phyloP scores from a whole-genome alignment of 306 rosid genomes.

The Alnus rubra region DNA sequence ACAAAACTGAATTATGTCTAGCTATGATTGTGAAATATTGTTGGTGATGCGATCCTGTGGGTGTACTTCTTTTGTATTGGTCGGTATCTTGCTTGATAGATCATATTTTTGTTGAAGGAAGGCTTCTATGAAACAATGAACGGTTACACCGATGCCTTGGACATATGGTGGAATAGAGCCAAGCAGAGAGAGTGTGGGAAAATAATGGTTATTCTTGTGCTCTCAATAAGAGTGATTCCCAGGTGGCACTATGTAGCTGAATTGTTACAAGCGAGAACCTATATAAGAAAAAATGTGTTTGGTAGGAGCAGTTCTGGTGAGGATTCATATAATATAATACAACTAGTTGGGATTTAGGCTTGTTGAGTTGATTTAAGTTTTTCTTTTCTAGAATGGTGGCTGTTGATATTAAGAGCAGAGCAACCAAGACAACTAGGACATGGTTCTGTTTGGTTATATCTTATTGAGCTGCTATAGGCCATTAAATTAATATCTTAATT shows the following conservation, averaged over 20 bases:
- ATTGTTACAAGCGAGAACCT: too few relatives aligned
- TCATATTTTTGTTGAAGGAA: not conserved
- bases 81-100: not conserved
- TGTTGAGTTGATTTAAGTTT: too few relatives aligned
- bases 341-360: too few relatives aligned
- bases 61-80: not conserved
- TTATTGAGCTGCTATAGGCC: not conserved
- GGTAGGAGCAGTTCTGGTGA: too few relatives aligned
- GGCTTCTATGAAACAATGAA: not conserved
- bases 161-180: not conserved
- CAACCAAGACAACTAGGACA: not conserved
- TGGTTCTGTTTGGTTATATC: not conserved
- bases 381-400: too few relatives aligned
- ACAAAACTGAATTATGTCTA: not conserved
- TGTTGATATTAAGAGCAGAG: too few relatives aligned
- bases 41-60: slow-evolving; percentile 3
- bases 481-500: not conserved
- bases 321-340: too few relatives aligned
- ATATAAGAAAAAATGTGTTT: too few relatives aligned
- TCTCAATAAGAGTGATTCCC: too few relatives aligned
- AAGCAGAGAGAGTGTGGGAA: not conserved
- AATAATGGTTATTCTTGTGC: not conserved
- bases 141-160: not conserved
- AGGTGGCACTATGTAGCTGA: too few relatives aligned
- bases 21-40: not conserved